These are phyloP conservation scores for Hyparrhenia diplandra DNA, from an alignment of 176 grass and related monocot genomes.

Conservation along the genomic window DNA sequence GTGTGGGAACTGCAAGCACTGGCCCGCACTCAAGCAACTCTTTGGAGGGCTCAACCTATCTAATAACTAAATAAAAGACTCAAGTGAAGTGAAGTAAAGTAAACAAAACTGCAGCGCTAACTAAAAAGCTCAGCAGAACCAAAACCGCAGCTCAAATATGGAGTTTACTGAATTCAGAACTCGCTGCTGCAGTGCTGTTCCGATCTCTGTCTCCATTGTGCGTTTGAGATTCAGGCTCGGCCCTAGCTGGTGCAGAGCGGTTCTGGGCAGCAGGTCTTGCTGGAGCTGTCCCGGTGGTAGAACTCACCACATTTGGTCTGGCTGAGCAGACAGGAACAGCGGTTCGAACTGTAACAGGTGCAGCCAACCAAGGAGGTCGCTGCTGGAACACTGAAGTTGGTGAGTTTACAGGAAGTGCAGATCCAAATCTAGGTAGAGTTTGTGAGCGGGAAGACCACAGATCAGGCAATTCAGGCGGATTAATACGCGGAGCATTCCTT, in stretches of 20 bases:
- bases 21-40: neutral
- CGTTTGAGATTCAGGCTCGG: slow-evolving; percentile 1
- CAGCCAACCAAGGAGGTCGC: slow-evolving; percentile 38
- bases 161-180: slow-evolving; percentile 37
- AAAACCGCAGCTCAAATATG: slow-evolving; percentile 41
- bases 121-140: slow-evolving; percentile 16
- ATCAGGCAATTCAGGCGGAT: neutral
- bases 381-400: slow-evolving; percentile 17
- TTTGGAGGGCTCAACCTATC: neutral
- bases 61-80: slow-evolving; percentile 20
- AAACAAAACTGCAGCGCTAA: slow-evolving; percentile 29
- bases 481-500: slow-evolving; percentile 14
- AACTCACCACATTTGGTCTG: slow-evolving; percentile 26
- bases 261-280: slow-evolving; percentile 10
- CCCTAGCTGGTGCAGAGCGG: neutral
- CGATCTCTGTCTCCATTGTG: neutral
- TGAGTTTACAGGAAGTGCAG: neutral
- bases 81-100: neutral
- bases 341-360: slow-evolving; percentile 48
- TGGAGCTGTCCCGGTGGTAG: neutral
- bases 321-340: slow-evolving; percentile 56
- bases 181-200: neutral
- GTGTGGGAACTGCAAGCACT: neutral
- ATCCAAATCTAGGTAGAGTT: slow-evolving; percentile 1
- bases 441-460: neutral